Percentiles rank a stretch among this genome's conserved stretches.
Evolutionary conservation across 768 basidiomycete genomes (phyloP).

Genomic region (Termitomyces sp.): DNA sequence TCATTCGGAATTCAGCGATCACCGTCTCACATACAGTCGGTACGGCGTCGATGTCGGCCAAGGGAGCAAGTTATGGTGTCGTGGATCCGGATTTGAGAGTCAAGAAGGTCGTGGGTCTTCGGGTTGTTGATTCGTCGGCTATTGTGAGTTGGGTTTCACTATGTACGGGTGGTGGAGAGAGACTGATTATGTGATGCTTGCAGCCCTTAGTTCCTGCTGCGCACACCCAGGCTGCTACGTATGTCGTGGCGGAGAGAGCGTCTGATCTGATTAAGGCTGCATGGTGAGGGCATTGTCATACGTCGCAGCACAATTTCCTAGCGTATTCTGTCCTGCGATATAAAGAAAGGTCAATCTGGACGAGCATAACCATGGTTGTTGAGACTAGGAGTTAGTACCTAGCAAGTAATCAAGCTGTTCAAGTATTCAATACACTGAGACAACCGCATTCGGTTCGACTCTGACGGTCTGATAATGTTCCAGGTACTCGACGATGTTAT

Average conservation of each 20-base stretch:
- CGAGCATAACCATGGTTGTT: neutral
- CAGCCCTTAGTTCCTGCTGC: conserved; percentile 27
- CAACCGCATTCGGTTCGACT: neutral
- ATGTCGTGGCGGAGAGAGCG: conserved; percentile 28
- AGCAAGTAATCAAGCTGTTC: neutral
- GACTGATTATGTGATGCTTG: neutral
- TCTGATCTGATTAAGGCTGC: conserved; percentile 27
- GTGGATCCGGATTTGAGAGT: conserved; percentile 38
- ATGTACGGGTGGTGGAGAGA: neutral
- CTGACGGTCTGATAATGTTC: neutral
- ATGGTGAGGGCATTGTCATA: conserved; percentile 8
- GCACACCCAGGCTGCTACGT: conserved; percentile 25
- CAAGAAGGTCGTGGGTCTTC: conserved; percentile 33
- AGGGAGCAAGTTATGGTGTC: conserved; percentile 28
- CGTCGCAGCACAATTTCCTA: too few species aligned
- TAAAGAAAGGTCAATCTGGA: neutral
- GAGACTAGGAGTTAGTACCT: neutral
- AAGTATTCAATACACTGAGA: neutral
- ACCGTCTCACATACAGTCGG: conserved; percentile 34
- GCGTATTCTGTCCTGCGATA: neutral
- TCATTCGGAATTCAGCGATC: conserved; percentile 22
- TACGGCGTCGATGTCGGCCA: conserved; percentile 33
- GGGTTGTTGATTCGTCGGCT: conserved; percentile 40
- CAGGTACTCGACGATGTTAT: conserved; percentile 11
- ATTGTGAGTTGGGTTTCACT: conserved; percentile 24